phyloP scores from a whole-genome alignment of 140 eudicot species.

The Stevia rebaudiana region DNA sequence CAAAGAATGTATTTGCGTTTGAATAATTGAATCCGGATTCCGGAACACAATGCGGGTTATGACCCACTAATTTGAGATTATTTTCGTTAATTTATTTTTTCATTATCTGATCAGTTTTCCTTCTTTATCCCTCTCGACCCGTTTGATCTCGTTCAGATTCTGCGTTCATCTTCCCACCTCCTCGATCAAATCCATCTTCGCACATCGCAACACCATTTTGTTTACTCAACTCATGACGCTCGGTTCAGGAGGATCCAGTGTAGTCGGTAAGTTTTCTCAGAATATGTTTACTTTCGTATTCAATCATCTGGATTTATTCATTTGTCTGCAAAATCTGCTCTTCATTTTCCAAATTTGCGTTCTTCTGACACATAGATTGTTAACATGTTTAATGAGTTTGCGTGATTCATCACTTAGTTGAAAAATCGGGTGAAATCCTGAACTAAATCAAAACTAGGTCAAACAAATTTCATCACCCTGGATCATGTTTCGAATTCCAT shows the following conservation, averaged over 20 bases:
- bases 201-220: background rate
- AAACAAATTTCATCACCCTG: background rate
- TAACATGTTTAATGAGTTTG: background rate
- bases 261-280: slow-evolving; percentile 32
- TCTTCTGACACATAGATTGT: background rate
- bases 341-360: background rate
- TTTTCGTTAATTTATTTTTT: too few species aligned
- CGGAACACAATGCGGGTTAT: too few species aligned
- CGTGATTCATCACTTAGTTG: background rate
- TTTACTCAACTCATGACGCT: slow-evolving; percentile 38
- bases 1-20: too few species aligned
- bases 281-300: background rate
- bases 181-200: slow-evolving; percentile 25
- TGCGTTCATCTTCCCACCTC: slow-evolving; percentile 23
- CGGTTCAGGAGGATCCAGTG: slow-evolving; percentile 56
- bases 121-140: background rate
- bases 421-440: background rate
- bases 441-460: slow-evolving; percentile 22
- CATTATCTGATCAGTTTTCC: background rate
- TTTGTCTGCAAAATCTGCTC: slow-evolving; percentile 1
- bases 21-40: too few species aligned
- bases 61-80: too few species aligned
- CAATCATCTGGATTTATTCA: background rate
- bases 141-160: slow-evolving; percentile 23
- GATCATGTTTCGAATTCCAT: slow-evolving; percentile 7